Evolutionary conservation across 768 basidiomycete species (phyloP), one percentile per base, ranked within the genome.

Genomic region (Lactarius sanguifluus): DNA sequence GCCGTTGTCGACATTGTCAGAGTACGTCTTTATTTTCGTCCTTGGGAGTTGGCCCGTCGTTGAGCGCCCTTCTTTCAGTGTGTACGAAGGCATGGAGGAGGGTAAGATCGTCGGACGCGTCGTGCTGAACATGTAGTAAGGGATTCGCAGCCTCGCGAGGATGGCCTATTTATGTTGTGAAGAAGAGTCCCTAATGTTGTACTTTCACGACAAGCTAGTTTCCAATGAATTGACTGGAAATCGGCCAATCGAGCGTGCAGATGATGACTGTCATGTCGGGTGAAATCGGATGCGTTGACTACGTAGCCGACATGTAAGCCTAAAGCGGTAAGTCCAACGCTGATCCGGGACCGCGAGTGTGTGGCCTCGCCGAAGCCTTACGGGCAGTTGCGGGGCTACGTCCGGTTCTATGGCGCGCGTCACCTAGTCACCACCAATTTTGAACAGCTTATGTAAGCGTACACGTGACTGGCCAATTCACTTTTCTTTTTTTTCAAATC

Each of bases 1-100:
- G 74, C 79, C 78, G 0, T 77, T 92, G 41, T 71, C 76, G 0
- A 82, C 85, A 4, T 81, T 92, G 52, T 75, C 79, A 41, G 75
- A 80, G 83, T 86, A 65, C 68, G 85, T 80, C n/a, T 16, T 6
- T 59, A 54, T 60, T 47, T 59, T n/a, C 16, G 23, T 40, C 1
- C 3, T 55, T 40, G 3, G 18, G 13, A 41, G n/a, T 2, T 23
- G n/a, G 25, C 8, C 23, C 47, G 25, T 28, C 40, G 64, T 45
- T 64, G 43, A 56, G 38, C 38, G 32, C 61, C 32, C 25, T n/a
- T 25, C 57, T 28, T 32, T 25, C 50, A 79, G 78, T 23, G 78
- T 79, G 0, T 83, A 80, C 70, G 70, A 80, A 40, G 77, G 75
- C 45, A 73, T 83, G 61, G 75, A 76, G 55, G 40, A 77, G 61